Percentiles rank a stretch among this genome's conserved stretches.
phyloP scores from a whole-genome alignment of 768 basidiomycete genomes.

The Agrocybe praecox region DNA sequence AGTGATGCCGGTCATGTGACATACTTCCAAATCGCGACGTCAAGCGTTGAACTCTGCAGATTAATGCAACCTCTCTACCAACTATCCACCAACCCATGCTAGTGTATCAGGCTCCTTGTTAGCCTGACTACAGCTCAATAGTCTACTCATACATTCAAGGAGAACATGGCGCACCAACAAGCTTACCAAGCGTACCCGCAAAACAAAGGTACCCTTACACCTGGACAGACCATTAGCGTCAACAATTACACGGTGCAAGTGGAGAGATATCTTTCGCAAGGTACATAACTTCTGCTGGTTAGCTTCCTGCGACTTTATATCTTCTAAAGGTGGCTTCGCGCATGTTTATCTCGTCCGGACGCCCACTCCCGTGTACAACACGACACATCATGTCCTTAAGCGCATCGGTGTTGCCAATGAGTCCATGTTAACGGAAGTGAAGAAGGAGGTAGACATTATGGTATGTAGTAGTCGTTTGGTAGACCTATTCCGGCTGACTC shows the following conservation, averaged over 20 bases:
- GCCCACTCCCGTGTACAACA: slow-evolving; percentile 83
- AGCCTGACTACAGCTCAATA: not conserved
- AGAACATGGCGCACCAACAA: slow-evolving; percentile 52
- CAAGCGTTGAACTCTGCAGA: slow-evolving; percentile 22
- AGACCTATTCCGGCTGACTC: slow-evolving; percentile 1
- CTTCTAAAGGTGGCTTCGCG: slow-evolving; percentile 87
- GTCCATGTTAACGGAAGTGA: slow-evolving; percentile 87
- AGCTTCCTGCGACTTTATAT: slow-evolving; percentile 7
- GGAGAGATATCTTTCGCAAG: slow-evolving; percentile 95
- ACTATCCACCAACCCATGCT: slow-evolving; percentile 17
- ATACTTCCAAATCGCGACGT: slow-evolving; percentile 24
- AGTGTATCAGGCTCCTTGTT: slow-evolving; percentile 19
- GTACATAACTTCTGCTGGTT: slow-evolving; percentile 38
- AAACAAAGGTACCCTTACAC: slow-evolving; percentile 70
- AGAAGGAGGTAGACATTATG: slow-evolving; percentile 99
- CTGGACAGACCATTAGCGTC: slow-evolving; percentile 88
- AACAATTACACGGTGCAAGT: slow-evolving; percentile 91
- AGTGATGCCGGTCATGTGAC: slow-evolving; percentile 23
- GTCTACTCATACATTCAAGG: slow-evolving; percentile 12
- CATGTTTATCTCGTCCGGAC: slow-evolving; percentile 97
- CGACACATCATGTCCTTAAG: slow-evolving; percentile 95
- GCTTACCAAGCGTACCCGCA: slow-evolving; percentile 49
- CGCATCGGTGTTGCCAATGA: slow-evolving; percentile 93
- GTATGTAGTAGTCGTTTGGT: slow-evolving; percentile 43
- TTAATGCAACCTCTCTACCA: slow-evolving; percentile 12